Base-by-base conservation (phyloP, 1,284 basidiomycete species). In the Trametes hirsuta region DNA sequence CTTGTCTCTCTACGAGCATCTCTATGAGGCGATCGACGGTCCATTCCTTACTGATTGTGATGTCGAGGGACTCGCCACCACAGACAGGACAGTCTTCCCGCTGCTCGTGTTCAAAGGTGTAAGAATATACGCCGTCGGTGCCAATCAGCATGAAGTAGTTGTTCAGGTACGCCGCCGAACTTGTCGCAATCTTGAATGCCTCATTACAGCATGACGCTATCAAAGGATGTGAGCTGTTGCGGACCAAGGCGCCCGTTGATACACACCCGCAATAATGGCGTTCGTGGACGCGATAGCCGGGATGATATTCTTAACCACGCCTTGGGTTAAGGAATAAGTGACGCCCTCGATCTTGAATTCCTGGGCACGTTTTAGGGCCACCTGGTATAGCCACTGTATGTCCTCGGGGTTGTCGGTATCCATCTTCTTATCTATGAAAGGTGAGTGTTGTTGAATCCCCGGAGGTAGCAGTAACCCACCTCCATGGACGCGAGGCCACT, bases 231-330 rank as follows among this genome's bases (percentile, higher is more conserved):
- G 49, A 45, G 52, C 52, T 25, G 44, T 49, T 39, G 37, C n/a
- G 22, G 18, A 24, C 25, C 6, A 21, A 30, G n/a, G 15, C 6
- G 4, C 6, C 21, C 35, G 12, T 6, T 10, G 18, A 49, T 1
- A 12, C 12, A 70, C 66, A 93, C 94, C 94, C 35, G 95, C 93
- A 64, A 98, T 95, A 72, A 98, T 95, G 44, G 95, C 95, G 69
- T 97, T 98, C 10, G 96, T 98, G 1, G 93, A 95, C 0, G 95
- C 95, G 66, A 98, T 97, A 35, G 97, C 97, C 12, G 97, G 97
- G 66, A 99, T 99, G 75, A 99, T 98, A 73, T 98, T 98, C 82
- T 99, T 99, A 52, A 99, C 96, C 36, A 99, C 97, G 47, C 97
- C 97, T 75, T 99, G 97, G 0, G 97, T 99, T 45, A 98, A 80